phyloP scores from a whole-genome alignment of 2,329 filamentous ascomycete genomes.

The Ascochyta clinopodiicola region DNA sequence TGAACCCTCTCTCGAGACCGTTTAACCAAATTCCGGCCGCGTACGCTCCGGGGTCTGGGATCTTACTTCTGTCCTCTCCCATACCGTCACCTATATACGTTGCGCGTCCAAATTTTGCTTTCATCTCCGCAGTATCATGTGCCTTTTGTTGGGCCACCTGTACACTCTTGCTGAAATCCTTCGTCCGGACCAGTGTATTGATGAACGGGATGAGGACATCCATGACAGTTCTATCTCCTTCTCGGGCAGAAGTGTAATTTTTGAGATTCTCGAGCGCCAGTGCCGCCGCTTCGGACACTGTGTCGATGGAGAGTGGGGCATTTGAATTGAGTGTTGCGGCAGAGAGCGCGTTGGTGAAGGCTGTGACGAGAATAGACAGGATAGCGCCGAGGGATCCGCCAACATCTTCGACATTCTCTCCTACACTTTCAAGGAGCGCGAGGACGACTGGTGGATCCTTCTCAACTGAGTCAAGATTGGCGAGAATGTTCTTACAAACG shows the following conservation, averaged over 20 bases:
- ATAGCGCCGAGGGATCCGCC: slow-evolving; percentile 77
- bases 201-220: slow-evolving; percentile 92
- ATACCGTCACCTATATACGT: slow-evolving; percentile 78
- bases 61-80: slow-evolving; percentile 58
- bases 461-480: slow-evolving; percentile 60
- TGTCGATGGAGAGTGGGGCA: slow-evolving; percentile 41
- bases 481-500: slow-evolving; percentile 68
- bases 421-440: slow-evolving; percentile 65
- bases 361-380: slow-evolving; percentile 87
- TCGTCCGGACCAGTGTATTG: slow-evolving; percentile 67
- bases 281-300: slow-evolving; percentile 51
- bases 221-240: slow-evolving; percentile 87
- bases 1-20: slow-evolving; percentile 55
- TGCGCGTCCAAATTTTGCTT: slow-evolving; percentile 80
- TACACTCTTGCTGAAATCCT: slow-evolving; percentile 73
- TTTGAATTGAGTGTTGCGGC: slow-evolving; percentile 34
- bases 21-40: slow-evolving; percentile 84
- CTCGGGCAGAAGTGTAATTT: slow-evolving; percentile 83
- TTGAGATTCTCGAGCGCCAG: slow-evolving; percentile 54
- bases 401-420: slow-evolving; percentile 70
- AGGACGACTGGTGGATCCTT: slow-evolving; percentile 59
- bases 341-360: slow-evolving; percentile 61
- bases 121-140: slow-evolving; percentile 86
- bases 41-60: slow-evolving; percentile 73
- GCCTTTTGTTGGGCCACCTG: slow-evolving; percentile 76